Base-by-base conservation (phyloP, 2,329 filamentous ascomycete genomes). In the Fusarium keratoplasticum region DNA sequence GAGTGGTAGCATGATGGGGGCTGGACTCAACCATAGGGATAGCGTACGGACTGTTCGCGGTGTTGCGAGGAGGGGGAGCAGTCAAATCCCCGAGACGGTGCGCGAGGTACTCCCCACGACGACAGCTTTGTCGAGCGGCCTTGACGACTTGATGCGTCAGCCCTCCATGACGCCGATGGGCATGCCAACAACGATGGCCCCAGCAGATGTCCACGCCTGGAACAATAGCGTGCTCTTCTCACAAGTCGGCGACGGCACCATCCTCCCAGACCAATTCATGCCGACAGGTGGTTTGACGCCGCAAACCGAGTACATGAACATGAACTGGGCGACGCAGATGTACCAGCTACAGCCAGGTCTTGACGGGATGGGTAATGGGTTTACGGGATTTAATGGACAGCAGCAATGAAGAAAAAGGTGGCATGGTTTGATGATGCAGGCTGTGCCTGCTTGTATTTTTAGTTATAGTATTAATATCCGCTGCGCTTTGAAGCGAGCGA, bases 31-130 rank as follows among this genome's bases (percentile, higher is more conserved):
- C 0, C 77, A 81, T 36, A 76, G 77, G 13, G 80, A 83, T 36
- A 83, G 82, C 61, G 75, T 82, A 2, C 64, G 78, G 1, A 83
- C 81, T 5, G 75, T 82, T 1, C 73, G 72, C 8, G 63, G 75
- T 16, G 60, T 63, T 2, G 20, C 64, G 11, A 71, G 76, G 1
- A 44, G 78, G 5, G 76, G 71, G 4, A 80, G 79, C 54, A 79
- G 78, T 16, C 69, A 78, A 13, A 75, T 75, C 2, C 77, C 77
- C 0, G 77, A 78, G 47, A 76, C 74, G 0, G 72, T 78, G 0
- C 57, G 68, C 2, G 78, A 80, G 22, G 42, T 77, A 0, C 13
- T 77, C 0, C 75, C 77, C 0, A 50, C 70, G 1, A 61, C 73
- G 2, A 55, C 67, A 1, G 63, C 27, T n/a, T 16, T 72, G 35